These are phyloP conservation scores for Lentinula lateritia DNA, from an alignment of 768 basidiomycete species.

Conservation along the genomic window DNA sequence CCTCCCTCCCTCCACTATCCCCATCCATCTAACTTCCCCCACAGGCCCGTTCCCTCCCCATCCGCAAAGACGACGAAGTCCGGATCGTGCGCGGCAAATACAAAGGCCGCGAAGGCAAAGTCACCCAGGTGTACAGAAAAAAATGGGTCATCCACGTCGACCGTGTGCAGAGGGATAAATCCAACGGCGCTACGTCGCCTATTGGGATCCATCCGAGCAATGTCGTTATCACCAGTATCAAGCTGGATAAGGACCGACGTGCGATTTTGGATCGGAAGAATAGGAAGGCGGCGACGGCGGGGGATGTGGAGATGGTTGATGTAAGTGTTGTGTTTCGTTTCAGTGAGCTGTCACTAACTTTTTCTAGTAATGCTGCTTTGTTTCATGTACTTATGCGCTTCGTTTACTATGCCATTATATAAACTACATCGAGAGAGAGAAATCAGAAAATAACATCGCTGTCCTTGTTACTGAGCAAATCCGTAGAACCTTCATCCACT, in stretches of 20 bases:
- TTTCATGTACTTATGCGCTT: slow-evolving; percentile 40
- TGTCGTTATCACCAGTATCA: slow-evolving; percentile 89
- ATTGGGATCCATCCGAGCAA: slow-evolving; percentile 97
- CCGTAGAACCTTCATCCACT: slow-evolving; percentile 33
- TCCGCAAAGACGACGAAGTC: slow-evolving; percentile 98
- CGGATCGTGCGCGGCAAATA: slow-evolving; percentile 95
- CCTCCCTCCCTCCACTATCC: too few relatives aligned
- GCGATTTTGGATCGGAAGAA: slow-evolving; percentile 88
- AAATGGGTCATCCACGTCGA: slow-evolving; percentile 99
- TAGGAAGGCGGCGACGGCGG: too few relatives aligned
- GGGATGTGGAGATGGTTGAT: slow-evolving; percentile 79
- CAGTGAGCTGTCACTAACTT: neutral
- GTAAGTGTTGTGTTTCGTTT: slow-evolving; percentile 38
- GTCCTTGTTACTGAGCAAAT: slow-evolving; percentile 84
- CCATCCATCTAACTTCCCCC: too few relatives aligned
- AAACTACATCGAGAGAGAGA: neutral
- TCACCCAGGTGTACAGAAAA: slow-evolving; percentile 97
- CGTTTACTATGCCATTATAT: slow-evolving; percentile 1
- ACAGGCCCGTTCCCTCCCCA: slow-evolving; percentile 85
- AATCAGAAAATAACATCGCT: slow-evolving; percentile 87
- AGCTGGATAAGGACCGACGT: slow-evolving; percentile 88
- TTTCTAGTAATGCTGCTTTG: slow-evolving; percentile 28
- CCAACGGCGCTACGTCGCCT: slow-evolving; percentile 88
- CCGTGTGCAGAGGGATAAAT: slow-evolving; percentile 96
- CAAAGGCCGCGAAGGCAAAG: slow-evolving; percentile 98